These are phyloP conservation scores for Colletotrichum tropicale DNA, from an alignment of 2,329 filamentous ascomycete species.

Conservation along the genomic window DNA sequence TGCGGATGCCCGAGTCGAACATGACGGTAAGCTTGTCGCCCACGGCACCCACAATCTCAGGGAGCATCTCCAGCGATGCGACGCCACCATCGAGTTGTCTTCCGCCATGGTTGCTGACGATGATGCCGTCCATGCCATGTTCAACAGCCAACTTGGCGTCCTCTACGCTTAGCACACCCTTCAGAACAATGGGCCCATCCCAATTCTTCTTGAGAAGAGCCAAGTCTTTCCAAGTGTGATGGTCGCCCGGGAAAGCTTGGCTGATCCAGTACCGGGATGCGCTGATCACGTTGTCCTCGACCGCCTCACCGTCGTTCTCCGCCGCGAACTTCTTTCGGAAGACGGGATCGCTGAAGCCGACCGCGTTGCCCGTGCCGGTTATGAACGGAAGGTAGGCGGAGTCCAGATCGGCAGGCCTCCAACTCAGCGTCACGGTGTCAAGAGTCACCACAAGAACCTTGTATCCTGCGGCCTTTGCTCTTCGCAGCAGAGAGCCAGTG, in stretches of 20 bases:
- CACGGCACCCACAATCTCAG: constrained; percentile 63
- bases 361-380: constrained; percentile 59
- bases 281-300: constrained; percentile 51
- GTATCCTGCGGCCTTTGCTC: constrained; percentile 67
- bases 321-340: constrained; percentile 63
- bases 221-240: constrained; percentile 67
- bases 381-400: constrained; percentile 65
- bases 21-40: constrained; percentile 64
- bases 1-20: constrained; percentile 65
- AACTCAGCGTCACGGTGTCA: constrained; percentile 72
- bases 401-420: constrained; percentile 73
- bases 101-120: constrained; percentile 67
- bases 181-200: constrained; percentile 61
- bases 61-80: constrained; percentile 58
- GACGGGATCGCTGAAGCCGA: constrained; percentile 71
- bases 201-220: constrained; percentile 62
- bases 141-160: constrained; percentile 50
- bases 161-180: constrained; percentile 34
- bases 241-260: constrained; percentile 55
- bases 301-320: constrained; percentile 46
- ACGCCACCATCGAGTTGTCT: constrained; percentile 51
- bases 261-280: constrained; percentile 58
- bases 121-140: constrained; percentile 60
- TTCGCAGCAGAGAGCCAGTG: constrained; percentile 64
- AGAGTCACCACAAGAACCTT: constrained; percentile 73